These are phyloP conservation scores for Dendryphion nanum DNA, from an alignment of 2,329 filamentous ascomycete species.

Conservation along the genomic window DNA sequence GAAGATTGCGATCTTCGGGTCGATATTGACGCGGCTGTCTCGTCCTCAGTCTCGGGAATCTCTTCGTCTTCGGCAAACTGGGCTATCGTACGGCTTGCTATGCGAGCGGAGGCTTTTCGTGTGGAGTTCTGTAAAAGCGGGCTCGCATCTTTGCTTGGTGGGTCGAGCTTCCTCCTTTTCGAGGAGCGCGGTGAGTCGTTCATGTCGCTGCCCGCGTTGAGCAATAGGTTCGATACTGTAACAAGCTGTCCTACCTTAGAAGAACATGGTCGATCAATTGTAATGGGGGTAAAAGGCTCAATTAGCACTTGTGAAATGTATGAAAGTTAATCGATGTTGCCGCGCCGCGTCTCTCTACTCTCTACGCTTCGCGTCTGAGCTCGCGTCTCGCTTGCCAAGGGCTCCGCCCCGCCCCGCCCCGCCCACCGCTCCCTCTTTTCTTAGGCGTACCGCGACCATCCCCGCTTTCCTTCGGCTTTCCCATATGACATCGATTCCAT, in stretches of 20 bases:
- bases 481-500: background rate
- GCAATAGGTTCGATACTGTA: background rate
- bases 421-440: background rate
- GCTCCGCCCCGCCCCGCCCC: background rate
- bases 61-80: conserved; percentile 3
- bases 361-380: background rate
- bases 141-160: conserved; percentile 19
- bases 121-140: conserved; percentile 18
- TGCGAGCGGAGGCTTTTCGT: conserved; percentile 19
- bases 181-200: conserved; percentile 34
- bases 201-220: conserved; percentile 20
- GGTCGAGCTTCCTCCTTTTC: conserved; percentile 38
- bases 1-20: background rate
- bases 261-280: background rate
- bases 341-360: background rate
- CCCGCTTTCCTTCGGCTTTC: background rate
- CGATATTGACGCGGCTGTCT: background rate
- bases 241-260: background rate
- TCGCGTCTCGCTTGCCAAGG: background rate
- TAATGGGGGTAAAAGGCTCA: background rate
- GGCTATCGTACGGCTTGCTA: conserved; percentile 13
- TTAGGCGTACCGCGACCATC: background rate
- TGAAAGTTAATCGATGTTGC: background rate
- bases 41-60: background rate
- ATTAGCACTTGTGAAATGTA: background rate